These are phyloP conservation scores for Hirschioporus abietinus DNA, from an alignment of 768 basidiomycete species.

Conservation along the genomic window DNA sequence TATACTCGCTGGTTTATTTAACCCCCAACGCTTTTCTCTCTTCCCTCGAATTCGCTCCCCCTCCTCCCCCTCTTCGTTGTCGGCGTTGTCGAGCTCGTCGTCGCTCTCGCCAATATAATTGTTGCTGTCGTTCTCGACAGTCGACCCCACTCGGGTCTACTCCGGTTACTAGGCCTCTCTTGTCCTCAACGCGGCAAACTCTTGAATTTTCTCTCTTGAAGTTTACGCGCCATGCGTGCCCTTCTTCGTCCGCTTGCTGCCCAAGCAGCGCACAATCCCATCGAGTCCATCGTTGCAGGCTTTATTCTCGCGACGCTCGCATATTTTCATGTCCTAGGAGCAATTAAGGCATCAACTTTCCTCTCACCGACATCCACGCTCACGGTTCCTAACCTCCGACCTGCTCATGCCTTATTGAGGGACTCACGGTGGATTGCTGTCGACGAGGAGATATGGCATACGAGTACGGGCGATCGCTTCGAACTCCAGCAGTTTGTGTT, in stretches of 20 bases:
- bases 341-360: constrained; percentile 85
- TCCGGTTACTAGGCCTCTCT: background rate
- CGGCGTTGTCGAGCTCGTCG: background rate
- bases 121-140: background rate
- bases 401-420: constrained; percentile 50
- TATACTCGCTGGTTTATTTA: background rate
- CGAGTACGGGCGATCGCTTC: constrained; percentile 24
- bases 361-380: constrained; percentile 48
- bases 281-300: constrained; percentile 88
- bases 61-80: background rate
- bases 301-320: constrained; percentile 87
- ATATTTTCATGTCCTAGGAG: constrained; percentile 89
- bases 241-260: constrained; percentile 63
- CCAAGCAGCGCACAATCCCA: constrained; percentile 70
- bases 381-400: constrained; percentile 34
- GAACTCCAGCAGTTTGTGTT: constrained; percentile 76
- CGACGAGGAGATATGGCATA: constrained; percentile 46
- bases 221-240: constrained; percentile 42
- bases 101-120: background rate
- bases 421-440: constrained; percentile 61
- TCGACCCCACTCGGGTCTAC: background rate
- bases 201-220: constrained; percentile 9
- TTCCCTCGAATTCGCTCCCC: background rate
- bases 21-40: background rate
- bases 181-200: constrained; percentile 10